Percentiles rank a stretch among this genome's conserved stretches.
Evolutionary conservation across 2,329 filamentous ascomycete species (phyloP).

Genomic region (Trichoderma atrobrunneum): DNA sequence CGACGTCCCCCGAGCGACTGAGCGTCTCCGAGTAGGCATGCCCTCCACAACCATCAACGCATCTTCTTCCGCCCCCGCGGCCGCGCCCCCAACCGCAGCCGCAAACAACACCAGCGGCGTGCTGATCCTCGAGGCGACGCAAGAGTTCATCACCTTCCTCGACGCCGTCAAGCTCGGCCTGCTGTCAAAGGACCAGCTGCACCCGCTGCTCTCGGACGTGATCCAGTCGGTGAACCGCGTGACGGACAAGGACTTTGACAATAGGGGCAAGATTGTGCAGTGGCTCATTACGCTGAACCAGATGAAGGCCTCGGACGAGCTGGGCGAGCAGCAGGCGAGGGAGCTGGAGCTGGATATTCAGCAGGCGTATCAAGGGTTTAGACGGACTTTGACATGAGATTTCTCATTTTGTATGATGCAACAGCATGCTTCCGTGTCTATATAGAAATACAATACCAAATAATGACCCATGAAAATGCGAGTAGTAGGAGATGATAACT

Average conservation of each 20-base stretch:
- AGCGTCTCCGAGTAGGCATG: slow-evolving; percentile 87
- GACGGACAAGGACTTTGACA: slow-evolving; percentile 91
- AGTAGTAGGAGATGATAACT: neutral
- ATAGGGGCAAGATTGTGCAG: slow-evolving; percentile 93
- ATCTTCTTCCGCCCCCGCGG: slow-evolving; percentile 47
- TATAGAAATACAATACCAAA: neutral
- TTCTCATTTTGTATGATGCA: neutral
- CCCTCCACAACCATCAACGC: slow-evolving; percentile 74
- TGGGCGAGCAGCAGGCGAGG: slow-evolving; percentile 80
- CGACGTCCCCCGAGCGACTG: slow-evolving; percentile 90
- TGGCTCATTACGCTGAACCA: slow-evolving; percentile 97
- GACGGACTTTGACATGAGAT: slow-evolving; percentile 64
- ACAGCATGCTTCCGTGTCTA: neutral
- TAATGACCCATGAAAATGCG: neutral
- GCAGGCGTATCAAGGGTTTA: slow-evolving; percentile 91
- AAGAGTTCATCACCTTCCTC: slow-evolving; percentile 97
- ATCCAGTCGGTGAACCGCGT: slow-evolving; percentile 98
- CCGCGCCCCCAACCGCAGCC: slow-evolving; percentile 42
- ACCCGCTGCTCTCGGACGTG: slow-evolving; percentile 89
- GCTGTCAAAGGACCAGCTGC: slow-evolving; percentile 92
- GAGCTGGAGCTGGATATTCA: slow-evolving; percentile 93
- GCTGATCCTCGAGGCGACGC: slow-evolving; percentile 84
- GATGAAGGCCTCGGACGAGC: slow-evolving; percentile 92
- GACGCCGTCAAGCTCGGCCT: slow-evolving; percentile 92
- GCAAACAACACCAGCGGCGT: slow-evolving; percentile 54